phyloP scores from a whole-genome alignment of 176 grass and related monocot genomes.

The Themeda triandra region DNA sequence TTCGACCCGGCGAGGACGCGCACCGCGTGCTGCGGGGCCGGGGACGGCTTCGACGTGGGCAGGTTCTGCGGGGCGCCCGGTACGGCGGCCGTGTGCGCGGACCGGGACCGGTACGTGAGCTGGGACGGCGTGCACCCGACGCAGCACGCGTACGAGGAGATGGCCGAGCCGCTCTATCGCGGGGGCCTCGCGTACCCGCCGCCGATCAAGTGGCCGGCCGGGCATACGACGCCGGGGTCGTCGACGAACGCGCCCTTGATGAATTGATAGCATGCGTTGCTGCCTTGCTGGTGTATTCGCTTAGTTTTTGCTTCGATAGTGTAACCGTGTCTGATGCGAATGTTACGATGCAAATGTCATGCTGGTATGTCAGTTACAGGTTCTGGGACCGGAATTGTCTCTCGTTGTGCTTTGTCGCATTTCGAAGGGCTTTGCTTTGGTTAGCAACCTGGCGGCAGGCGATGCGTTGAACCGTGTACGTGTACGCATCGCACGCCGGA shows the following conservation, averaged over 20 bases:
- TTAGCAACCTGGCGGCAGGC: too few relatives aligned
- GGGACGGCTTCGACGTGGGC: constrained; percentile 39
- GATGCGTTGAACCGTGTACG: too few relatives aligned
- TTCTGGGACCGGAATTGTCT: too few relatives aligned
- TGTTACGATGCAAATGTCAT: too few relatives aligned
- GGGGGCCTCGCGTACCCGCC: neutral
- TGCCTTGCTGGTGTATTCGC: too few relatives aligned
- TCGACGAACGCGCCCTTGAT: neutral
- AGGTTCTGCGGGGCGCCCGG: constrained; percentile 48
- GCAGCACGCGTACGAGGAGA: constrained; percentile 46
- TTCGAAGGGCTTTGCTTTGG: too few relatives aligned
- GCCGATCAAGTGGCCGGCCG: neutral
- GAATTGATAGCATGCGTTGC: neutral
- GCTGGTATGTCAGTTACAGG: too few relatives aligned
- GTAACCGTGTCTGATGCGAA: too few relatives aligned
- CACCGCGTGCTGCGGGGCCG: constrained; percentile 52
- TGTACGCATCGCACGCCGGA: too few relatives aligned
- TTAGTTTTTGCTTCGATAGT: neutral
- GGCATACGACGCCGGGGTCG: neutral
- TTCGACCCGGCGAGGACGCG: constrained; percentile 40
- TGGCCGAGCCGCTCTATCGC: constrained; percentile 26
- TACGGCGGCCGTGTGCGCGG: constrained; percentile 30
- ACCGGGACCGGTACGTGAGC: constrained; percentile 44
- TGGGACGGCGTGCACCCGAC: constrained; percentile 89
- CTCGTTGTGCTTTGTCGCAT: too few relatives aligned